Evolutionary conservation across 805 yeast genomes (phyloP).

Genomic region (Candida mattraensis): DNA sequence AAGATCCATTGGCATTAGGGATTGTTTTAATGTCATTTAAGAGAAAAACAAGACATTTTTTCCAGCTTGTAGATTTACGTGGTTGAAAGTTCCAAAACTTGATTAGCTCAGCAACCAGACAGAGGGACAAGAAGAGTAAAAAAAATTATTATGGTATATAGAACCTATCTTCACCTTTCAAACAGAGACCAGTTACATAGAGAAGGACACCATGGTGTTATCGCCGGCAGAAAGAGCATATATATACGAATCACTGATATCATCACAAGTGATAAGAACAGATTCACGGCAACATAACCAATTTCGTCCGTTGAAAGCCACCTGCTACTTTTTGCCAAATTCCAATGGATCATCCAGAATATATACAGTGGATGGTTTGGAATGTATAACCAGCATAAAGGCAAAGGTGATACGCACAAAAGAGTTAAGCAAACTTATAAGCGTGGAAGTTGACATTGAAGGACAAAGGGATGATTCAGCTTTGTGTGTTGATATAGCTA

Average conservation of each 20-base stretch:
- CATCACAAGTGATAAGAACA: slow-evolving; percentile 64
- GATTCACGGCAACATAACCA: slow-evolving; percentile 78
- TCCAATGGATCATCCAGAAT: slow-evolving; percentile 93
- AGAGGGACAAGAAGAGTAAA: too few species aligned
- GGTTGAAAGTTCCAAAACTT: too few species aligned
- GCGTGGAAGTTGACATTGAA: slow-evolving; percentile 77
- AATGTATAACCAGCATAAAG: slow-evolving; percentile 89
- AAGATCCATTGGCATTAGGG: slow-evolving; percentile 14
- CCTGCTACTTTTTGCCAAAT: slow-evolving; percentile 74
- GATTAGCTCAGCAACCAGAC: too few species aligned
- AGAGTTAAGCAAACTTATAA: slow-evolving; percentile 50
- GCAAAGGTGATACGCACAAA: slow-evolving; percentile 63
- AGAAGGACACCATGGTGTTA: slow-evolving; percentile 59
- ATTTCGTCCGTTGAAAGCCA: slow-evolving; percentile 84
- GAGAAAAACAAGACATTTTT: neutral
- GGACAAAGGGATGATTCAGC: slow-evolving; percentile 80
- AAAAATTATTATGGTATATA: too few species aligned
- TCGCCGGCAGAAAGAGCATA: slow-evolving; percentile 79
- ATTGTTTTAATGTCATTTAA: neutral
- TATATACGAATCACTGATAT: slow-evolving; percentile 69
- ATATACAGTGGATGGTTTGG: slow-evolving; percentile 85
- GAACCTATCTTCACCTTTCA: too few species aligned
- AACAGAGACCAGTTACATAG: too few species aligned
- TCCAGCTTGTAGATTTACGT: too few species aligned
- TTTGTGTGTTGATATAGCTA: slow-evolving; percentile 60